These are phyloP conservation scores for Aspergillus ochraceus DNA, from an alignment of 2,329 filamentous ascomycete species.

Conservation along the genomic window DNA sequence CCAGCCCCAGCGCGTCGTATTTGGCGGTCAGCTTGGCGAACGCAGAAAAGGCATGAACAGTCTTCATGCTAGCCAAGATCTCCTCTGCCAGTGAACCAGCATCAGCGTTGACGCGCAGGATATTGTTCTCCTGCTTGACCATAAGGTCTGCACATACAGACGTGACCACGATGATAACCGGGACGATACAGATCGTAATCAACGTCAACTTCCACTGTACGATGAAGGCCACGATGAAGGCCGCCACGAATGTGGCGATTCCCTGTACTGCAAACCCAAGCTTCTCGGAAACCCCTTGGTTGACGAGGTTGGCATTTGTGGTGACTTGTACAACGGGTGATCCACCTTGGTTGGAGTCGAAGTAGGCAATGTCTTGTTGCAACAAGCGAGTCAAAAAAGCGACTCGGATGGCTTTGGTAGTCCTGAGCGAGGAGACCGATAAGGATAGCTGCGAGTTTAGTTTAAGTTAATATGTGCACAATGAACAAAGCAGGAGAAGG, in stretches of 20 bases:
- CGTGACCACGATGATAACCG: conserved; percentile 38
- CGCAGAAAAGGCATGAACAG: conserved; percentile 50
- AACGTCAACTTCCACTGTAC: conserved; percentile 47
- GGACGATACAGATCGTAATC: conserved; percentile 49
- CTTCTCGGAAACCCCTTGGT: conserved; percentile 44
- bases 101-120: conserved; percentile 43
- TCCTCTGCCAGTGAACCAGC: conserved; percentile 51
- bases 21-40: background rate
- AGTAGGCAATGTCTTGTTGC: conserved; percentile 6
- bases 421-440: conserved; percentile 1
- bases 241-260: conserved; percentile 39
- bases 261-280: conserved; percentile 33
- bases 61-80: conserved; percentile 48
- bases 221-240: conserved; percentile 42
- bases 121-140: conserved; percentile 25
- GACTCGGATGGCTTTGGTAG: background rate
- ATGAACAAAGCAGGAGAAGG: background rate
- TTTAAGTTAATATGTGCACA: background rate
- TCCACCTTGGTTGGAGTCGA: background rate
- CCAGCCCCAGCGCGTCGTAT: background rate
- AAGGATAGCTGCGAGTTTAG: background rate
- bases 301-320: conserved; percentile 37
- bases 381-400: conserved; percentile 1
- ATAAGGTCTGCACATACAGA: conserved; percentile 22
- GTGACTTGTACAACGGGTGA: conserved; percentile 12